Percentiles rank a stretch among this genome's conserved stretches.
Conservation (phyloP, 2,329 filamentous ascomycete species). For the Dothistroma pini region DNA sequence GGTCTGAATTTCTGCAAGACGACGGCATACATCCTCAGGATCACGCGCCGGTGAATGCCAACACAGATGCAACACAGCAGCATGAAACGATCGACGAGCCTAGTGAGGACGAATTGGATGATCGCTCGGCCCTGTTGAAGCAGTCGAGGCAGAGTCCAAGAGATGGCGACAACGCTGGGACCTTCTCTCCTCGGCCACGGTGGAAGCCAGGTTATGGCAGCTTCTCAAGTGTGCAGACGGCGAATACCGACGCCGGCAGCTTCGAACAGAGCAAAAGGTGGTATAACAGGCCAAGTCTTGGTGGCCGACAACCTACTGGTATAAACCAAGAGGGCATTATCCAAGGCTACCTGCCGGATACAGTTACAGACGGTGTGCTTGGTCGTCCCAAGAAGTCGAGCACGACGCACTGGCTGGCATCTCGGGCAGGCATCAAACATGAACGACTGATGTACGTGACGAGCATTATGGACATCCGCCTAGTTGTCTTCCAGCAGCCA, state of each 20-base stretch:
- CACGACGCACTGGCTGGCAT: conserved; percentile 67
- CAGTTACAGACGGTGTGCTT: conserved; percentile 44
- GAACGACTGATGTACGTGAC: conserved; percentile 68
- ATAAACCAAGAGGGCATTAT: conserved; percentile 32
- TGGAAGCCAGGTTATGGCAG: conserved; percentile 52
- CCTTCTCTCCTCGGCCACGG: conserved; percentile 63
- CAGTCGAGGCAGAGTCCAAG: conserved; percentile 29
- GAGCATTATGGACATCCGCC: conserved; percentile 69
- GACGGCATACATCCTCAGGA: conserved; percentile 36
- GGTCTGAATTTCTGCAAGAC: conserved; percentile 20
- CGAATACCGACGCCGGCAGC: conserved; percentile 17
- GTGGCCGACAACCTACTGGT: conserved; percentile 18
- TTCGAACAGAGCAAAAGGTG: conserved; percentile 33
- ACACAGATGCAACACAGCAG: conserved; percentile 9
- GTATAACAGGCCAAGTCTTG: conserved; percentile 32
- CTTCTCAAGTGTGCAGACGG: conserved; percentile 26
- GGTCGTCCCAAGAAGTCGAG: conserved; percentile 60
- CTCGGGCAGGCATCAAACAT: conserved; percentile 69
- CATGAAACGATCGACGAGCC: conserved; percentile 25
- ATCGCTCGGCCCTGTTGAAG: conserved; percentile 39
- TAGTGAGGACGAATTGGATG: conserved; percentile 32
- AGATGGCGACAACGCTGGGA: conserved; percentile 10
- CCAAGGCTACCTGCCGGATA: conserved; percentile 41
- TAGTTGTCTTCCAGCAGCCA: conserved; percentile 66
- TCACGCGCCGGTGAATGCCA: conserved; percentile 32